A percentile compares a stretch with the other conserved stretches of the same genome.
Evolutionary conservation across 2,329 filamentous ascomycete genomes (phyloP).

Genomic region (Cytospora piceae): DNA sequence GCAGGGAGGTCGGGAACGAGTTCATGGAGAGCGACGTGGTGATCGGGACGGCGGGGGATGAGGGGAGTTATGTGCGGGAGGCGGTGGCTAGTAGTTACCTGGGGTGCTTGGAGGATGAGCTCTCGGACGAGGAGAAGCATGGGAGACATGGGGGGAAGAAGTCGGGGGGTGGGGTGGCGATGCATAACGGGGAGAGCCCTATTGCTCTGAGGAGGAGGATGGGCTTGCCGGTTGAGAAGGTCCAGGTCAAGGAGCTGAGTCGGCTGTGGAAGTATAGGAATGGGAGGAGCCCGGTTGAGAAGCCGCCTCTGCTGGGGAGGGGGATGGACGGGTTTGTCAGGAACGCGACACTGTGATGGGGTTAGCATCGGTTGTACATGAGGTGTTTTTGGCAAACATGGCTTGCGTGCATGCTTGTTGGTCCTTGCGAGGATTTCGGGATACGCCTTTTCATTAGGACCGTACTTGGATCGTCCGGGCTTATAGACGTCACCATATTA

Average conservation of each 20-base stretch:
- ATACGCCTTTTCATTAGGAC: too few species aligned
- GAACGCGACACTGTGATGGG: constrained; percentile 7
- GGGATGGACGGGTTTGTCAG: constrained; percentile 29
- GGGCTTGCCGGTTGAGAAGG: constrained; percentile 36
- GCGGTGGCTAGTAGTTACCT: constrained; percentile 53
- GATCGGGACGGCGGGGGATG: constrained; percentile 48
- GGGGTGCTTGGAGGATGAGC: constrained; percentile 45
- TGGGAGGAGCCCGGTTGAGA: constrained; percentile 55
- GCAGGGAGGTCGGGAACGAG: constrained; percentile 44
- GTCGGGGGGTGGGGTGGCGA: constrained; percentile 33
- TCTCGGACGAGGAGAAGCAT: constrained; percentile 41
- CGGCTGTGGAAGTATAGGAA: constrained; percentile 67
- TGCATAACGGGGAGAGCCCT: constrained; percentile 36
- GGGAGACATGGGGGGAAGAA: constrained; percentile 30
- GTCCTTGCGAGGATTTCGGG: too few species aligned
- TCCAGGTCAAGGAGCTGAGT: constrained; percentile 64
- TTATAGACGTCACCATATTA: too few species aligned
- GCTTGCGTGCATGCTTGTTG: not conserved
- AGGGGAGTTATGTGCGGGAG: constrained; percentile 49
- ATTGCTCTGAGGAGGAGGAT: constrained; percentile 34
- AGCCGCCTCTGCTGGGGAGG: constrained; percentile 41
- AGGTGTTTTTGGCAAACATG: too few species aligned
- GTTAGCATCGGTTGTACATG: too few species aligned
- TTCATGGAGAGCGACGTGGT: constrained; percentile 65
- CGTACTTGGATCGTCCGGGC: too few species aligned